These are phyloP conservation scores for Candida qinlingensis DNA, from an alignment of 805 yeast genomes.

Conservation along the genomic window DNA sequence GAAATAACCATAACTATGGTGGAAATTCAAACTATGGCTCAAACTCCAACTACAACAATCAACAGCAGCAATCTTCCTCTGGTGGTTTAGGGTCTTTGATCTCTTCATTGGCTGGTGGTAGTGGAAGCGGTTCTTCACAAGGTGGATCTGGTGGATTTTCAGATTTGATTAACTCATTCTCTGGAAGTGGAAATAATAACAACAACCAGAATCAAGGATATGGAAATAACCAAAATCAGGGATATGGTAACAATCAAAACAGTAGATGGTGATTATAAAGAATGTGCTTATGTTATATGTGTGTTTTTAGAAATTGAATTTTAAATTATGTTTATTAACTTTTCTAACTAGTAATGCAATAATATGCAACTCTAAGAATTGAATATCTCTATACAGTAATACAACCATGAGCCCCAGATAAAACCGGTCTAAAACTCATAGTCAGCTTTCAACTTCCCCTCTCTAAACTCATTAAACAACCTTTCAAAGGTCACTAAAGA, in stretches of 20 bases:
- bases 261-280: slow-evolving; percentile 3
- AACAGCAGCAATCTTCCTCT: slow-evolving; percentile 1
- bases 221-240: not conserved
- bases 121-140: not conserved
- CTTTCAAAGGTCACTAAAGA: slow-evolving; percentile 18
- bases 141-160: slow-evolving; percentile 1
- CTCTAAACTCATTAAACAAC: slow-evolving; percentile 18
- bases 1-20: not conserved
- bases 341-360: no score
- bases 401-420: no score
- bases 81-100: slow-evolving; percentile 4
- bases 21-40: not conserved
- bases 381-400: no score
- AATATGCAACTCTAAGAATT: no score
- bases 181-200: not conserved
- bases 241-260: slow-evolving; percentile 1
- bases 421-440: slow-evolving; percentile 12
- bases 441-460: slow-evolving; percentile 10
- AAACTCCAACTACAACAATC: not conserved
- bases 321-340: no score
- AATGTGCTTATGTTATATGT: no score
- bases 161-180: not conserved
- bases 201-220: not conserved
- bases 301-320: no score
- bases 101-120: slow-evolving; percentile 3